Percentiles rank a stretch among this genome's conserved stretches.
Evolutionary conservation across 768 basidiomycete genomes (phyloP).

Genomic region (Suillus bovinus): DNA sequence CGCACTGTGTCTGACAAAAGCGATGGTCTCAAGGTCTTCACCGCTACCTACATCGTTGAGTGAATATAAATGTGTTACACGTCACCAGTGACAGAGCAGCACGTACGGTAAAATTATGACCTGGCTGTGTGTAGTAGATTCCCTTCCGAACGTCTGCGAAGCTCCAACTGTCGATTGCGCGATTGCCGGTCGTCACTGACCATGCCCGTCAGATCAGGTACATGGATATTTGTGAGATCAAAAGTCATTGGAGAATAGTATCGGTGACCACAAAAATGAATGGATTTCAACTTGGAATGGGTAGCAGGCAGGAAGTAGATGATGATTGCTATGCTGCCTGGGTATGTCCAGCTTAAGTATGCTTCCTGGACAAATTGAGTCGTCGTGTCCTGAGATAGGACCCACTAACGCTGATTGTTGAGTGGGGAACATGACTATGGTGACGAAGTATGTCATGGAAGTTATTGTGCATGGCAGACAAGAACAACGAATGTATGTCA

Average conservation of each 20-base stretch:
- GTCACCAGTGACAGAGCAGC: background rate
- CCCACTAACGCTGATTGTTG: background rate
- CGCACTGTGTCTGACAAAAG: background rate
- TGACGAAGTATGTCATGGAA: background rate
- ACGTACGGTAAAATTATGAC: background rate
- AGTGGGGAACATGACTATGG: background rate
- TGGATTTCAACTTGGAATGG: background rate
- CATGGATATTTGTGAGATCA: background rate
- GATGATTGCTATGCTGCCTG: background rate
- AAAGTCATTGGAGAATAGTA: background rate
- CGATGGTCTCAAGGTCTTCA: background rate
- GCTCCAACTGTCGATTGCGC: background rate
- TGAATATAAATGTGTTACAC: background rate
- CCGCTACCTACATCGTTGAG: background rate
- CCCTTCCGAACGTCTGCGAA: slow-evolving; percentile 3
- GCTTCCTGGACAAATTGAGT: background rate
- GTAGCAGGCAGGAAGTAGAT: background rate
- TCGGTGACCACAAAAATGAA: background rate
- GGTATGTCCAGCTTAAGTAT: background rate
- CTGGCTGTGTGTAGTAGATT: background rate
- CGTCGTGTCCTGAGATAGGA: too few species aligned
- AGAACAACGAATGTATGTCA: background rate
- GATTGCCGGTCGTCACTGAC: background rate
- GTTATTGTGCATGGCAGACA: background rate
- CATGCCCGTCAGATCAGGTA: background rate